These are phyloP conservation scores for Epichloe baconii DNA, from an alignment of 2,329 filamentous ascomycete genomes.

Conservation along the genomic window DNA sequence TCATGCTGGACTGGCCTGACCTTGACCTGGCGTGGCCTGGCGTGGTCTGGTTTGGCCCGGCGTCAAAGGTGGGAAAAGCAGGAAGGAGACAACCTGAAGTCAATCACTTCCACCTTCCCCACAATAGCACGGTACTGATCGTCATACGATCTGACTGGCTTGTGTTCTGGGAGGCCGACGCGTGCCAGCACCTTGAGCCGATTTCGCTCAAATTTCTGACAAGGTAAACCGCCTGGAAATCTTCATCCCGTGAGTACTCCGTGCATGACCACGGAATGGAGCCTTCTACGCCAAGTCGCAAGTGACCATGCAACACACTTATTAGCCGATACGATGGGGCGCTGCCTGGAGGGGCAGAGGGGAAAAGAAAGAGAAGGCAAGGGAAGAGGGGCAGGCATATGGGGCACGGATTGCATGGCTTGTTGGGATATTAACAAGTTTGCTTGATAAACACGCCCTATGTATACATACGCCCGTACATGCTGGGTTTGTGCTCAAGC, in stretches of 20 bases:
- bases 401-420: too few species aligned
- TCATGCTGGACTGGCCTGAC: not conserved
- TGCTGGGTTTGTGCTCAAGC: not conserved
- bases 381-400: not conserved
- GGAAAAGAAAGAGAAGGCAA: not conserved
- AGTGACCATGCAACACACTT: not conserved
- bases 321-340: not conserved
- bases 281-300: not conserved
- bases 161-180: not conserved
- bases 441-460: too few species aligned
- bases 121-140: too few species aligned
- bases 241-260: not conserved
- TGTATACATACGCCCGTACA: too few species aligned
- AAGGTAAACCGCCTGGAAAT: not conserved
- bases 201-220: not conserved
- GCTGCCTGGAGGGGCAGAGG: not conserved
- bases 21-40: too few species aligned
- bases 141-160: not conserved
- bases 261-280: not conserved
- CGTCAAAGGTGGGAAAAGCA: not conserved
- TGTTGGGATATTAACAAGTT: not conserved
- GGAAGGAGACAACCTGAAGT: not conserved
- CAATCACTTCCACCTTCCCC: not conserved
- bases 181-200: not conserved
- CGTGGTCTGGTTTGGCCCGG: not conserved